Evolutionary conservation across 2,329 filamentous ascomycete species (phyloP).

Genomic region (Tolypocladium capitatum): DNA sequence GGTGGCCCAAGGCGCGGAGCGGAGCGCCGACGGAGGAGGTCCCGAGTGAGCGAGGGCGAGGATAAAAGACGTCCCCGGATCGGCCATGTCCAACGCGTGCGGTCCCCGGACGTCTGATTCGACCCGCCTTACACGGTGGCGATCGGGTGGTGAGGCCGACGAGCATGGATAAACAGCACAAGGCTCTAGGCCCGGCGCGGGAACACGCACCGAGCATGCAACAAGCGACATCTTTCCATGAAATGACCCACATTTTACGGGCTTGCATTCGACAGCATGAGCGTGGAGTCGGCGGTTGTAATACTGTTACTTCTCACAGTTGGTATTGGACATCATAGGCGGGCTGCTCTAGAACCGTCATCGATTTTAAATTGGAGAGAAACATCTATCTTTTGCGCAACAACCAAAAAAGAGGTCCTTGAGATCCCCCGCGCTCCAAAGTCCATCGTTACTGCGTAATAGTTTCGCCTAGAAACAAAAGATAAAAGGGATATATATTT

Average conservation of each 20-base stretch:
- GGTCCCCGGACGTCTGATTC: background rate
- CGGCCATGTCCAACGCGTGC: background rate
- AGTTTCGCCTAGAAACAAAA: conserved; percentile 5
- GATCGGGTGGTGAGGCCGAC: background rate
- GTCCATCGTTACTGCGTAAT: conserved; percentile 13
- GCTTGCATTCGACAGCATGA: conserved; percentile 1
- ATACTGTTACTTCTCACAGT: background rate
- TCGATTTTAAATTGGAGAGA: background rate
- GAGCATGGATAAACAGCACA: background rate
- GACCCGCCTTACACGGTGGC: background rate
- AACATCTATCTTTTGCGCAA: conserved; percentile 9
- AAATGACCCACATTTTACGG: background rate
- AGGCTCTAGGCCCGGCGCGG: background rate
- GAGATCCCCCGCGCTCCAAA: conserved; percentile 12
- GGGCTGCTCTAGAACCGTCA: background rate
- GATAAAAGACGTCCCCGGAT: background rate
- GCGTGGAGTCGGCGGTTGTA: conserved; percentile 2
- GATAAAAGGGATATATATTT: conserved; percentile 1
- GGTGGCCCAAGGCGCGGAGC: conserved; percentile 19
- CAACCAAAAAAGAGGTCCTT: conserved; percentile 9
- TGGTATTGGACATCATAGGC: background rate
- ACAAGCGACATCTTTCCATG: background rate
- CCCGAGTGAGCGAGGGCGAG: conserved; percentile 10
- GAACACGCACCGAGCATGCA: background rate
- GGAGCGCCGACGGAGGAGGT: conserved; percentile 11